Evolutionary conservation across 1,284 basidiomycete genomes (phyloP), one percentile per base, ranked within the genome.

Genomic region (Naganishia sp.): DNA sequence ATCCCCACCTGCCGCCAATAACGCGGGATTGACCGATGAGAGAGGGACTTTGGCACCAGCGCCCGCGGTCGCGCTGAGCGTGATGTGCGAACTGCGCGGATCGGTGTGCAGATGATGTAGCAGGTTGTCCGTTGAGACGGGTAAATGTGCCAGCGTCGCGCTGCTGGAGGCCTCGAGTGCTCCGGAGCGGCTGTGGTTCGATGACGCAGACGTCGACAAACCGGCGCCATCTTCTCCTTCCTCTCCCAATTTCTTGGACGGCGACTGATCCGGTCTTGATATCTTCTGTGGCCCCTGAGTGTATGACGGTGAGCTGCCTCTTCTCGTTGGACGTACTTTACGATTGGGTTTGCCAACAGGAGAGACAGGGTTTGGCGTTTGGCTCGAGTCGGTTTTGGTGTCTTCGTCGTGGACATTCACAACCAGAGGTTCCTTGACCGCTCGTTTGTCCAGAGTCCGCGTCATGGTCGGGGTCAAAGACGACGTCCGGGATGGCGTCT

Each of bases 81-180:
- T 75, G 55, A 79, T 74, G 70, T 79, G 78, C 57, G 76, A 74
- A 6, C 75, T 74, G 2, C 70, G 69, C 6, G 78, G 78, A 59
- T 75, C 74, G 61, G 71, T 76, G 63, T 79, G 78, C 1, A 79
- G 74, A 43, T 77, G 77, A 55, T 75, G 75, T 3, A 78, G 74
- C 42, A 79, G 75, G 7, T 74, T 73, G 21, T 76, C 74, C 42
- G 75, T 75, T 16, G 68, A 69, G 23, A 61, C 57, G 4, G 57
- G 57, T 43, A 61, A 48, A 21, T 61, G 57, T 3, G 57, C 48
- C 10, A 61, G 48, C 31, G 48, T 25, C 13, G 15, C 25, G 36
- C 33, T 55, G 3, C 36, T 13, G 6, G 23, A 28, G 28, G 25
- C 13, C n/a, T 55, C 54, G 42, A 55, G 18, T 21, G 6, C 16